Evolutionary conservation across 1,284 basidiomycete genomes (phyloP).

Genomic region (Ceratobasidium sp.): DNA sequence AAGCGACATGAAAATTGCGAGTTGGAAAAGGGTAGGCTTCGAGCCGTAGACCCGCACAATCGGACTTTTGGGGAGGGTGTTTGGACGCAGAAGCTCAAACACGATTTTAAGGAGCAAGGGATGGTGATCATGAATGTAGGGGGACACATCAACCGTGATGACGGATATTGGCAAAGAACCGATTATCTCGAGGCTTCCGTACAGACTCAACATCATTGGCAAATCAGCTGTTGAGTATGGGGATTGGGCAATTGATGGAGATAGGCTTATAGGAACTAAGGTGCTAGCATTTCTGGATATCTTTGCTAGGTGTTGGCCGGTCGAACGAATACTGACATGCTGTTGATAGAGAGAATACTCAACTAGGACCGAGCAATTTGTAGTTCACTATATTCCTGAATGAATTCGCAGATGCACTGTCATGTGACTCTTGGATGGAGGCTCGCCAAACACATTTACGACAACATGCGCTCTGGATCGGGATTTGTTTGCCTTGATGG

Average conservation of each 20-base stretch:
- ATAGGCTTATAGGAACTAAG: neutral
- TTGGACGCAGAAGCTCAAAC: neutral
- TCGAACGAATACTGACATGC: neutral
- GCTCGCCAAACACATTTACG: too few species aligned
- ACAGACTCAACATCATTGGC: neutral
- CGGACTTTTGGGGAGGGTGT: neutral
- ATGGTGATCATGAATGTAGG: neutral
- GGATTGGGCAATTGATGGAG: neutral
- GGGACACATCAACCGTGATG: slow-evolving; percentile 8
- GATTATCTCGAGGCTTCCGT: slow-evolving; percentile 31
- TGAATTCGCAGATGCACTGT: too few species aligned
- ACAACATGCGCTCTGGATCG: too few species aligned
- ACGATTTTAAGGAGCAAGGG: neutral
- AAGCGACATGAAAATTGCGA: neutral
- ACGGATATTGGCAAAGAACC: neutral
- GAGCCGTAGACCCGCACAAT: neutral
- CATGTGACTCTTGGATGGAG: too few species aligned
- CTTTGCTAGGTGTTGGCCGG: neutral
- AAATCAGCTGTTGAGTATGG: neutral
- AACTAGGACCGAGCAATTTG: neutral
- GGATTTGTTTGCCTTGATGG: neutral
- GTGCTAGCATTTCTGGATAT: neutral
- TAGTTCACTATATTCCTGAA: neutral
- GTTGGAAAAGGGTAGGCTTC: neutral
- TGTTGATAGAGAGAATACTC: neutral